A percentile compares a stretch with the other conserved stretches of the same genome.
Evolutionary conservation across 1,284 basidiomycete genomes (phyloP).

Genomic region (Trichosporon ovoides): DNA sequence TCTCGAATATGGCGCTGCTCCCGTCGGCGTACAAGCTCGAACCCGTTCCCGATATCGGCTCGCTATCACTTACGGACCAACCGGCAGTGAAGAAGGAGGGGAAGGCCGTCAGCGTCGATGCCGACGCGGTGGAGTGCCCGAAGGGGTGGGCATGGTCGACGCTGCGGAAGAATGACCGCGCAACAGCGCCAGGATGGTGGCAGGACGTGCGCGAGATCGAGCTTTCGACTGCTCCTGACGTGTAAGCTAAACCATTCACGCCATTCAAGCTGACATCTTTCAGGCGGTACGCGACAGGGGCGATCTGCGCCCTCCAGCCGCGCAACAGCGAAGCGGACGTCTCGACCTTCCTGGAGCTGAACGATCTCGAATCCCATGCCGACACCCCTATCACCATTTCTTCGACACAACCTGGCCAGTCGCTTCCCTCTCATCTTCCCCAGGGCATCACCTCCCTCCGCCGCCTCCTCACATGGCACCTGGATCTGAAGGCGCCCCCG

Average conservation of each 20-base stretch:
- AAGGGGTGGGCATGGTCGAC: constrained; percentile 43
- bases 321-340: constrained; percentile 62
- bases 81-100: background rate
- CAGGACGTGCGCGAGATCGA: constrained; percentile 66
- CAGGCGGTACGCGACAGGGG: constrained; percentile 65
- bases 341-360: constrained; percentile 59
- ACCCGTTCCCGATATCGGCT: constrained; percentile 1
- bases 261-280: background rate
- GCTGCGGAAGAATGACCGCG: constrained; percentile 50
- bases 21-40: constrained; percentile 36
- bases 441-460: constrained; percentile 59
- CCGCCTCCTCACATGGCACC: constrained; percentile 64
- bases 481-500: constrained; percentile 81
- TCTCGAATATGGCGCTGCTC: constrained; percentile 26
- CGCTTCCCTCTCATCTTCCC: constrained; percentile 65
- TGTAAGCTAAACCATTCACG: constrained; percentile 16
- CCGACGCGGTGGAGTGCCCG: constrained; percentile 7
- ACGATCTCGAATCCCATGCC: constrained; percentile 64
- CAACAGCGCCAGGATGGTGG: constrained; percentile 71
- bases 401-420: constrained; percentile 52
- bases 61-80: constrained; percentile 3
- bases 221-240: constrained; percentile 21
- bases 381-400: constrained; percentile 54
- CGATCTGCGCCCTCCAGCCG: constrained; percentile 78
- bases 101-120: background rate